Evolutionary conservation across 352 stramenopile species (phyloP), one percentile per base, ranked within the genome.

Genomic region (Phytophthora melonis): DNA sequence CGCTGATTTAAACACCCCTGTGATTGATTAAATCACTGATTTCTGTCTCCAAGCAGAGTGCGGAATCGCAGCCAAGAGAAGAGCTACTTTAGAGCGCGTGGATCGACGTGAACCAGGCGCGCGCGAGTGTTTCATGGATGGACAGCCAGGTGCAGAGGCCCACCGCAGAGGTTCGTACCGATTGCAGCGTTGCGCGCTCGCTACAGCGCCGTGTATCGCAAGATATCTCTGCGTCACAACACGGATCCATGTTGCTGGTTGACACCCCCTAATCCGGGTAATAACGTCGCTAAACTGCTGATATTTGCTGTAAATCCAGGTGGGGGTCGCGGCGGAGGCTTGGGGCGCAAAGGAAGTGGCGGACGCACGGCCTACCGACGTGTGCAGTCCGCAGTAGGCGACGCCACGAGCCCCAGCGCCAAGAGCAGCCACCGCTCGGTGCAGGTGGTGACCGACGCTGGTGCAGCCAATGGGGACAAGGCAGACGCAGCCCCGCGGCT

Each of bases 361-460:
- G 67, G 76, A n/a, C 65, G 55, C 63, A 72, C 77, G 36, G 34
- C 58, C 3, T 91, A 89, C 57, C 72, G 84, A 49, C 84, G 74
- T 57, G 81, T 89, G 10, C 70, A 89, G 57, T n/a, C 70, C 8
- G 39, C 72, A 14, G 52, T 52, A 30, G 58, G 19, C 1, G 72
- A 82, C 3, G 47, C 13, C 10, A 58, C 52, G 3, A 64, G 16
- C 30, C 27, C 58, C 21, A 41, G 49, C 13, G 55, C 9, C 30
- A 58, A 43, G 6, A 66, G 19, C 16, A 52, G 13, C 11, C 25
- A 67, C 25, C 75, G 71, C n/a, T 70, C 39, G 3, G 75, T 83
- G 30, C 55, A 77, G 45, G 54, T 75, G 5, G 70, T 83, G 36
- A 71, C 75, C 21, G 67, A 63, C 25, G 25, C 25, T 1, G 23